Base-by-base conservation (phyloP, 352 stramenopile species). In the Paralagenidium karlingii region DNA sequence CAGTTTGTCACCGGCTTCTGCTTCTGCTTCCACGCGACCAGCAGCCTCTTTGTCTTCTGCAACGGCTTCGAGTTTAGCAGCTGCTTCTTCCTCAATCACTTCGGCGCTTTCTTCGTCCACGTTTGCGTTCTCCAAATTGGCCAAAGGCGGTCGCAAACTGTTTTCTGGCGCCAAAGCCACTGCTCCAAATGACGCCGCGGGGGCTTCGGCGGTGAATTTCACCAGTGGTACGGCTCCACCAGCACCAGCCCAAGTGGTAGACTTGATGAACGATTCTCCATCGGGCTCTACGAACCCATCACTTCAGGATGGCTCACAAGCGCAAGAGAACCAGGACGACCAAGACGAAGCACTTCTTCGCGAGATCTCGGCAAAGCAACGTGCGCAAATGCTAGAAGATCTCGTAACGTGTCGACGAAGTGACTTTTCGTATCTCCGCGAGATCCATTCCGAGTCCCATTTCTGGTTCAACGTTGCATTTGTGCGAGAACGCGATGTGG, bases 381-480 rank as follows among this genome's bases (percentile, higher is more conserved):
- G 68, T 22, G 74, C 81, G 61, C 62, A 64, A 36, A 62, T 83
- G 25, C 40, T 90, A 24, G 76, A 85, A 38, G 64, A 85, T 16
- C 60, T 90, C 10, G 68, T 86, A 30, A 63, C 82, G 59, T 53
- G 68, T 21, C 66, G 76, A 11, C 71, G 74, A 18, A 66, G 63
- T 10, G 76, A 90, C 58, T 85, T 69, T 64, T 82, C 51, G 31
- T 90, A 90, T 52, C 43, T 90, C 24, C 84, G 84, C 45, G 55
- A 62, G 15, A 84, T 90, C 68, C 76, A 90, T 40, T 55, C 74
- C 45, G 73, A 73, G 13, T 76, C 64, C 13, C 80, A 78, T 51
- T 82, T 82, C 43, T 90, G 75, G 76, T 58, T 90, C 24, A 90
- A 86, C 53, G 47, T 90, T 3, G 70, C 76, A 9, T 42, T 85